Percentiles rank a stretch among this genome's conserved stretches.
phyloP scores from a whole-genome alignment of 2,329 filamentous ascomycete species.

The Colletotrichum orbiculare region DNA sequence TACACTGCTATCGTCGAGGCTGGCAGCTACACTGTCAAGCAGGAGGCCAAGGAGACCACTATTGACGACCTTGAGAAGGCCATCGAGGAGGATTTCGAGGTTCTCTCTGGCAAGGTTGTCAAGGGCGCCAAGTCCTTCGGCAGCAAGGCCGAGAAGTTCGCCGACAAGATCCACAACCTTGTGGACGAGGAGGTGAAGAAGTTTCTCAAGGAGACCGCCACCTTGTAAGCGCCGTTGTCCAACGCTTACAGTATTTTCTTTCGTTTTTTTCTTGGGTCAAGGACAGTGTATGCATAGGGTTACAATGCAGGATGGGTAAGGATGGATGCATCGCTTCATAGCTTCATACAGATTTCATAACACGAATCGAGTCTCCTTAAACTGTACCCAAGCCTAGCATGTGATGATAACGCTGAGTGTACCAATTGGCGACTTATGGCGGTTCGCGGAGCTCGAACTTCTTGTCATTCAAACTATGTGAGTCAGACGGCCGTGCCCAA shows the following conservation, averaged over 20 bases:
- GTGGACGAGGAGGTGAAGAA: constrained; percentile 71
- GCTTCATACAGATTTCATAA: constrained; percentile 34
- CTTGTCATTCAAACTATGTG: constrained; percentile 4
- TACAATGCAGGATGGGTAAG: constrained; percentile 32
- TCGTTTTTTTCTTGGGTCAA: constrained; percentile 40
- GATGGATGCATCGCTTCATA: constrained; percentile 35
- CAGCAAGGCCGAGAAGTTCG: constrained; percentile 69
- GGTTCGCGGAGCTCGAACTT: not conserved
- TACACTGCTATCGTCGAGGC: constrained; percentile 83
- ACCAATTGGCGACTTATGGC: too few relatives aligned
- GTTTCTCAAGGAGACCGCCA: constrained; percentile 64
- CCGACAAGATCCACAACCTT: constrained; percentile 71
- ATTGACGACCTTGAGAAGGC: constrained; percentile 71
- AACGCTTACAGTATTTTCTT: constrained; percentile 33
- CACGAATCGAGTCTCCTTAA: constrained; percentile 27
- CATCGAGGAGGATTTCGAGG: constrained; percentile 70
- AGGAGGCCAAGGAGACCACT: constrained; percentile 54
- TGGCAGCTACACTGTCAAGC: constrained; percentile 74
- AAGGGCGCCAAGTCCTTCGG: constrained; percentile 64
- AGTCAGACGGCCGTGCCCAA: not conserved
- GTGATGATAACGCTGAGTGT: not conserved
- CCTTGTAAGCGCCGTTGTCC: constrained; percentile 43
- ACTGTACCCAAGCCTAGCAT: not conserved
- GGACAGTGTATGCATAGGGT: constrained; percentile 34
- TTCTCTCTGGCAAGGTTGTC: constrained; percentile 67